Evolutionary conservation across 345 rosid species (phyloP).

Genomic region (Sisymbrium irio): DNA sequence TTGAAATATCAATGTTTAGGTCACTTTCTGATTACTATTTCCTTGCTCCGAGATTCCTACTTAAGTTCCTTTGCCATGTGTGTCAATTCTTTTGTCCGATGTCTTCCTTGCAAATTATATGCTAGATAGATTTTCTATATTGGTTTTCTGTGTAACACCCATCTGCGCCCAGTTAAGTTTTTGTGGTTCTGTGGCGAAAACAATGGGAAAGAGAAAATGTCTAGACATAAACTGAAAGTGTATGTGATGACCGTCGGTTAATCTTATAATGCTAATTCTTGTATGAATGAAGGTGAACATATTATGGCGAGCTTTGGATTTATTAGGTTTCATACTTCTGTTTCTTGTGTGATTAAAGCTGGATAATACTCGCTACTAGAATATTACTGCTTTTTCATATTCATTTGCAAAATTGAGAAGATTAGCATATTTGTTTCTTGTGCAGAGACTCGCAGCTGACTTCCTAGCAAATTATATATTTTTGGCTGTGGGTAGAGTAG

Average conservation of each 20-base stretch:
- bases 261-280: not conserved
- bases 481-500: slow-evolving; percentile 98
- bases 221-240: not conserved
- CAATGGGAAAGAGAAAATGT: not conserved
- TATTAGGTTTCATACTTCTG: not conserved
- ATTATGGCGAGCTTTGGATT: slow-evolving; percentile 1
- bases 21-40: not conserved
- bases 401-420: not conserved
- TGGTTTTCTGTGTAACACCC: not conserved
- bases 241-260: not conserved
- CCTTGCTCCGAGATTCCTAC: not conserved
- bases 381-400: not conserved
- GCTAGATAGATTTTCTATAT: not conserved
- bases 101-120: not conserved
- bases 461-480: slow-evolving; percentile 74
- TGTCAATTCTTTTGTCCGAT: not conserved
- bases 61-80: slow-evolving; percentile 1
- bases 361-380: not conserved
- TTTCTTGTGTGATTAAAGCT: slow-evolving; percentile 9
- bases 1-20: slow-evolving; percentile 4
- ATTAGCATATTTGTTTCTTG: slow-evolving; percentile 19
- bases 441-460: slow-evolving; percentile 97
- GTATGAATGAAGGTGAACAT: not conserved
- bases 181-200: not conserved
- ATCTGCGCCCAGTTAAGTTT: not conserved